Base-by-base conservation (phyloP, 2,329 filamentous ascomycete species). In the Penicillium sp. region DNA sequence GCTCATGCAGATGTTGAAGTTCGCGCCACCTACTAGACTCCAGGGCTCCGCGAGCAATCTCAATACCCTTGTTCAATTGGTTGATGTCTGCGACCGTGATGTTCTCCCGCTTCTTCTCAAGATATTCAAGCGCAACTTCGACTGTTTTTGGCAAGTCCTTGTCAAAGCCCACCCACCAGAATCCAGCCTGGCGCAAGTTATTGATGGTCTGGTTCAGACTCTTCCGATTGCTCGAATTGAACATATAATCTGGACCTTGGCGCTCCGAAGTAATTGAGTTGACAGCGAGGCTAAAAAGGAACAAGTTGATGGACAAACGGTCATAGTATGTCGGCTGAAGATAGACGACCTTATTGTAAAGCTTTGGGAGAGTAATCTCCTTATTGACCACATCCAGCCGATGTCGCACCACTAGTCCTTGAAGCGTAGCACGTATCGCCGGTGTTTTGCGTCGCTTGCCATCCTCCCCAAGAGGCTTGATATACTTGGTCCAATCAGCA, bases 181-280 rank as follows among this genome's bases (percentile, higher is more conserved):
- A 96, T 47, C 89, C 90, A 6, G 90, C 87, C 67, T 94, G 89
- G 18, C 90, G 85, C 43, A 96, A 73, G 66, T 97, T 96, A 53
- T 81, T 82, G 4, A 96, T 87, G 2, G 96, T 77, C 51, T 84
- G 79, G 25, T 86, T 75, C 12, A 96, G 77, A 37, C 82, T 81
- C 58, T 85, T 87, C 27, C 83, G 77, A 64, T 92, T 92, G 12
- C 82, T 85, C 0, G 84, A 82, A 64, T 96, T 89, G 64, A 97
- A 97, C 60, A 97, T 88, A 68, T 96, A 97, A 69, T 97, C 92
- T 53, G 84, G 79, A 64, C 93, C 93, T 0, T 83, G 85, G 11
- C 92, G 81, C 67, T 97, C 90, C 5, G 92, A 96, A 23, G 92
- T 92, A 1, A 97, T 86, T 0, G 91, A 86, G 68, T 97, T 97